phyloP scores from a whole-genome alignment of 192 early-diverging fungal genomes.

The Spizellomyces sp. region DNA sequence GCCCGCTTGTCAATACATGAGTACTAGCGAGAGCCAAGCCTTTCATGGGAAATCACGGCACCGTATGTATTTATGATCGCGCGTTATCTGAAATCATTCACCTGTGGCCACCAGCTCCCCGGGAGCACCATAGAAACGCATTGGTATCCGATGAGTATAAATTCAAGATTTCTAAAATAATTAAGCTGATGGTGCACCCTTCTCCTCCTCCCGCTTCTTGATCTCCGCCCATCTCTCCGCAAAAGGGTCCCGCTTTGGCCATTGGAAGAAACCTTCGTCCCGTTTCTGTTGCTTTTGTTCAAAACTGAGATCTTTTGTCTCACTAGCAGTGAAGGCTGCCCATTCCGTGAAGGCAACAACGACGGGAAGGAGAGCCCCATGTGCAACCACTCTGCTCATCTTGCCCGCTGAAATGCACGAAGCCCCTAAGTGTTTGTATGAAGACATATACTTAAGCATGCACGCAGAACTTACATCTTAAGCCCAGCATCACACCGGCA shows the following conservation, averaged over 20 bases:
- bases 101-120: too few species aligned
- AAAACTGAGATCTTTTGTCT: neutral
- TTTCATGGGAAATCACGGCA: too few species aligned
- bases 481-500: slow-evolving; percentile 20
- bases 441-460: neutral
- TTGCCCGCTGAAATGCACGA: slow-evolving; percentile 3
- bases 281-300: slow-evolving; percentile 2
- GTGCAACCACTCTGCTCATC: slow-evolving; percentile 16
- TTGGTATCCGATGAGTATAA: too few species aligned
- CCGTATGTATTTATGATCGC: too few species aligned
- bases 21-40: too few species aligned
- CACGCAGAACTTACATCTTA: slow-evolving; percentile 9
- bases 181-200: neutral
- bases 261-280: slow-evolving; percentile 19
- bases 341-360: slow-evolving; percentile 14
- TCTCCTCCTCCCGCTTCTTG: slow-evolving; percentile 21
- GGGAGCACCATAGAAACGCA: too few species aligned
- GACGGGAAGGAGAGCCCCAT: slow-evolving; percentile 12
- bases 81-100: too few species aligned
- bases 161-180: too few species aligned
- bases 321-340: neutral
- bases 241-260: slow-evolving; percentile 27
- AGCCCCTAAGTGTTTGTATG: neutral
- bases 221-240: slow-evolving; percentile 18
- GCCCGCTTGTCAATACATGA: neutral